Conservation (phyloP, 169 alveolate genomes). For the Plasmodium malariae region DNA sequence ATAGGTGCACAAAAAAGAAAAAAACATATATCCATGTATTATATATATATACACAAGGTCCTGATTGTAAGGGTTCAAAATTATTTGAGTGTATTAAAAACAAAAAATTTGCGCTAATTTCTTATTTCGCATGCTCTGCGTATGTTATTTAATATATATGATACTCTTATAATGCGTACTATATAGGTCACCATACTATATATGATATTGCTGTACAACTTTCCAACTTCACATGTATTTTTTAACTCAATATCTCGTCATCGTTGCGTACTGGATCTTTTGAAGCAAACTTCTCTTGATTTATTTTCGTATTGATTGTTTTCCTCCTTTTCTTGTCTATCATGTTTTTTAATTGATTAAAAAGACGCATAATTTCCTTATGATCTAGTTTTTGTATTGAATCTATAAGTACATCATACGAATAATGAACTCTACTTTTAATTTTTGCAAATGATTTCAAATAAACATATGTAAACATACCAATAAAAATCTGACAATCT, state of each 20-base stretch:
- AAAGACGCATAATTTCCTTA: constrained; percentile 35
- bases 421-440: constrained; percentile 23
- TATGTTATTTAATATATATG: too few species aligned
- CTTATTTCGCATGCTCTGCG: too few species aligned
- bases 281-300: neutral
- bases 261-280: neutral
- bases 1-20: too few species aligned
- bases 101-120: too few species aligned
- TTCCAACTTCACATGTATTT: too few species aligned
- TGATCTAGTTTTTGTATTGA: constrained; percentile 65
- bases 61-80: neutral
- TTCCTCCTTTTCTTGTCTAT: constrained; percentile 36
- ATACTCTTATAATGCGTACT: too few species aligned
- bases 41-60: neutral
- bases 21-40: too few species aligned
- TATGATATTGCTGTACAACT: too few species aligned
- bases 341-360: constrained; percentile 47
- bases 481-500: constrained; percentile 97
- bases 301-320: constrained; percentile 1
- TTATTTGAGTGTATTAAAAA: too few species aligned
- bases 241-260: too few species aligned
- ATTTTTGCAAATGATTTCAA: constrained; percentile 79
- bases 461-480: constrained; percentile 90
- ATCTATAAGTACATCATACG: constrained; percentile 60
- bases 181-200: too few species aligned